These are phyloP conservation scores for Lagenidium giganteum DNA, from an alignment of 352 stramenopile species.

Conservation along the genomic window DNA sequence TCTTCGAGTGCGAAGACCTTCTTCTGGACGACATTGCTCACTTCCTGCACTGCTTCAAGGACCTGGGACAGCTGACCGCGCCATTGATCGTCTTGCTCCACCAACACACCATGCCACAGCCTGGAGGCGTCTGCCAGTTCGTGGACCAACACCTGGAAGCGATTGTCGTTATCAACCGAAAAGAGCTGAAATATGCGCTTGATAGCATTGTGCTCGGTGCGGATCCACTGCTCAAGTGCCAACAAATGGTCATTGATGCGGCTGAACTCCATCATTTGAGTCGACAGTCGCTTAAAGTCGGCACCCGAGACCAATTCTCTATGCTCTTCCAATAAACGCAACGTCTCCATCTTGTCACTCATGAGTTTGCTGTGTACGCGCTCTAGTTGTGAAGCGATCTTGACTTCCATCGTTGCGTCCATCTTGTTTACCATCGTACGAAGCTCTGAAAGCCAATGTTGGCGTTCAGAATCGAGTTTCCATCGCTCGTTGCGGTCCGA, in stretches of 20 bases:
- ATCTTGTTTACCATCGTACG: conserved; percentile 21
- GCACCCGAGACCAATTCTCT: conserved; percentile 30
- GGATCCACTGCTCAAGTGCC: conserved; percentile 47
- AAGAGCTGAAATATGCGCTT: conserved; percentile 47
- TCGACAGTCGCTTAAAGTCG: conserved; percentile 47
- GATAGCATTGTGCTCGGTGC: conserved; percentile 40
- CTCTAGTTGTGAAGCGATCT: conserved; percentile 37
- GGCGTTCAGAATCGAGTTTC: conserved; percentile 26
- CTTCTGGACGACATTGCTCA: conserved; percentile 28
- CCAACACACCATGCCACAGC: conserved; percentile 19
- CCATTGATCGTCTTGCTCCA: conserved; percentile 35
- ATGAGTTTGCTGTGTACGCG: conserved; percentile 33
- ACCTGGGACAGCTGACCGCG: conserved; percentile 20
- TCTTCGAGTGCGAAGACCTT: conserved; percentile 53
- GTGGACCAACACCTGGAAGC: conserved; percentile 27
- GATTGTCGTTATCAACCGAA: conserved; percentile 25
- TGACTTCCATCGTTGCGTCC: conserved; percentile 35
- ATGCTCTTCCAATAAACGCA: conserved; percentile 45
- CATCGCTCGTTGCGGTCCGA: conserved; percentile 49
- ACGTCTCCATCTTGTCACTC: conserved; percentile 47
- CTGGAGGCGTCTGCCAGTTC: conserved; percentile 27
- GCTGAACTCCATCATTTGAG: conserved; percentile 43
- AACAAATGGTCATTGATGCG: conserved; percentile 57
- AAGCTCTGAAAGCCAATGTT: conserved; percentile 24
- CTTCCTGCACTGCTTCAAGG: conserved; percentile 24